Base-by-base conservation (phyloP, 1,284 basidiomycete genomes). In the Apiotrichum brassicae region DNA sequence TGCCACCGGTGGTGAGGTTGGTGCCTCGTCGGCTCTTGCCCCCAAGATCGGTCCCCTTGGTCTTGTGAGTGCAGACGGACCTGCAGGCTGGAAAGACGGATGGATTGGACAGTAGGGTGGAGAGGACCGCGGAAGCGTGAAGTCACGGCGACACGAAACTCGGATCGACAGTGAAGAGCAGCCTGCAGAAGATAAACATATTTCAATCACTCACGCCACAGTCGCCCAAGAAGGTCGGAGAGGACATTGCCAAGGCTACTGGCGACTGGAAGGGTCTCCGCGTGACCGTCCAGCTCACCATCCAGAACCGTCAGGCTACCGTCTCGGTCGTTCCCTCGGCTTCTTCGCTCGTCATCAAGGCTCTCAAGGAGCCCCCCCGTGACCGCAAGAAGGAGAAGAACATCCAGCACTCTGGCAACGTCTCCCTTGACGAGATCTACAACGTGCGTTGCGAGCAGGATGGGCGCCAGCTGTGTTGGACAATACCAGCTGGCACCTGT, bases 301-400 rank as follows among this genome's bases (percentile, higher is more conserved):
- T 99, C 75, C 95, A 98, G 82, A 99, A 99, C 79, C 92, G 94
- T 79, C 95, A 99, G 84, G 94, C 94, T 50, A 79, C 86, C 64
- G 93, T 97, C 70, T 82, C 92, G 57, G 92, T 99, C 66, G 95
- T 99, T 51, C 95, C 95, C 65, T 93, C 93, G 48, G 94, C 95
- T 50, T 95, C 90, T 43, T 94, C 95, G 52, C 85, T 99, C 48
- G 92, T 99, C 77, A 97, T 99, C 81, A 86, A 85, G 72, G 94
- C 95, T 59, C 86, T 99, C 74, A 99, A 99, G 79, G 93, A 98
- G 81, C 94, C 94, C 62, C 91, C 91, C 67, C 91, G 94, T 74
- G 94, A 98, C 80, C 86, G 95, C 67, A 99, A 99, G 80, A 99
- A 99, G 84, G 92, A 97, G 82, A 99, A 99, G 82, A 98, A 98